phyloP scores from a whole-genome alignment of 202 grass and related monocot species.

The Hordeum pubiflorum region DNA sequence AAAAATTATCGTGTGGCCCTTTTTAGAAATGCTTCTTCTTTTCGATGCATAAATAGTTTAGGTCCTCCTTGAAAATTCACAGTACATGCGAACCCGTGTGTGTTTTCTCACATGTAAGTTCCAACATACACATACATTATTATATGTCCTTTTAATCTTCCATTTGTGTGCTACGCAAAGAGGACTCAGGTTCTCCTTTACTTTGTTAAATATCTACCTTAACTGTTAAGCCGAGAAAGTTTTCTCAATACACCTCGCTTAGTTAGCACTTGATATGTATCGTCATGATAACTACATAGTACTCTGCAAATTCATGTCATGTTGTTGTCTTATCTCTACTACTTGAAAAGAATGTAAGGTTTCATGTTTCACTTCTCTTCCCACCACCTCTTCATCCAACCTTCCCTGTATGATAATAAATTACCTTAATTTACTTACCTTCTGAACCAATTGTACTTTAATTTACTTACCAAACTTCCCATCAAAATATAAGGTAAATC shows the following conservation, averaged over 20 bases:
- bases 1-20: neutral
- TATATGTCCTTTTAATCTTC: neutral
- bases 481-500: too few species aligned
- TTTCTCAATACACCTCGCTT: neutral
- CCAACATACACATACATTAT: neutral
- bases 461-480: too few species aligned
- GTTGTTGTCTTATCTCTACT: neutral
- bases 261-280: neutral
- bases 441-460: too few species aligned
- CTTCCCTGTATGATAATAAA: too few species aligned
- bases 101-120: neutral
- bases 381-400: too few species aligned
- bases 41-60: neutral
- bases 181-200: neutral
- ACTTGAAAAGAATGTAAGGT: too few species aligned
- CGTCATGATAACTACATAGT: neutral
- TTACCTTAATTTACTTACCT: too few species aligned
- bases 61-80: neutral
- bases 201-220: neutral
- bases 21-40: neutral
- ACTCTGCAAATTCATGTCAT: neutral
- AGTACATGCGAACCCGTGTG: neutral
- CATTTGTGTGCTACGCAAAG: neutral
- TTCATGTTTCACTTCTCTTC: too few species aligned
- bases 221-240: neutral